These are phyloP conservation scores for Penicillium expansum DNA, from an alignment of 2,329 filamentous ascomycete species.

Conservation along the genomic window DNA sequence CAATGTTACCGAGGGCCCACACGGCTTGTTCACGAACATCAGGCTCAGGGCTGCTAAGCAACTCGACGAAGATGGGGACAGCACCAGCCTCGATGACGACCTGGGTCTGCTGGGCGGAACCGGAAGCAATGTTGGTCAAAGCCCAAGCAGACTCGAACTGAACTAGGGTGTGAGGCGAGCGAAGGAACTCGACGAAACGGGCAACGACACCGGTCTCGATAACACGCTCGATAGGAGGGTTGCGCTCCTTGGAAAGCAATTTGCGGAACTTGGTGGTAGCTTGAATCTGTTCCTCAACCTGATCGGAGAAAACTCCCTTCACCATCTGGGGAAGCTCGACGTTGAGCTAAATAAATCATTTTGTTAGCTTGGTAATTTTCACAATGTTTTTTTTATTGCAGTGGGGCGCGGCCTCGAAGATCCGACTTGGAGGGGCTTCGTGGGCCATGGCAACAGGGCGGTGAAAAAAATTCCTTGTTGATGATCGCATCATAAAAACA, in stretches of 20 bases:
- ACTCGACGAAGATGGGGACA: constrained; percentile 96
- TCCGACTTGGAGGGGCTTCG: constrained; percentile 23
- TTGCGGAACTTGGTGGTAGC: constrained; percentile 98
- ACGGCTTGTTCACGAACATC: constrained; percentile 98
- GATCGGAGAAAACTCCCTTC: constrained; percentile 93
- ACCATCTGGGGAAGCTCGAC: constrained; percentile 99
- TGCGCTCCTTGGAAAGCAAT: constrained; percentile 96
- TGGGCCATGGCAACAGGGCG: constrained; percentile 33
- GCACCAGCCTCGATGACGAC: constrained; percentile 98
- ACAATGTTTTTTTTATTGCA: constrained; percentile 11
- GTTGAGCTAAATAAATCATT: constrained; percentile 66
- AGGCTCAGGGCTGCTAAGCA: constrained; percentile 90
- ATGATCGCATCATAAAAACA: constrained; percentile 31
- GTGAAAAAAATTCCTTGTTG: constrained; percentile 36
- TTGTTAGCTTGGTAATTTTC: constrained; percentile 25
- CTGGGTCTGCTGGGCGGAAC: constrained; percentile 94
- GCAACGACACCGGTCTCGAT: constrained; percentile 98
- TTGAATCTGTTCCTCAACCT: constrained; percentile 96
- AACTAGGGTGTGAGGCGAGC: constrained; percentile 94
- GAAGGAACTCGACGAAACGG: constrained; percentile 97
- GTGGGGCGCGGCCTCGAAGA: constrained; percentile 19
- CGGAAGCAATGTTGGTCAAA: constrained; percentile 97
- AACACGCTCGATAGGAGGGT: constrained; percentile 97
- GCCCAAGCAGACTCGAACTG: constrained; percentile 99
- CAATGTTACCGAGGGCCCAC: constrained; percentile 98